Conservation (phyloP, 371 early-diverging fungal genomes). For the Mycotypha africana region DNA sequence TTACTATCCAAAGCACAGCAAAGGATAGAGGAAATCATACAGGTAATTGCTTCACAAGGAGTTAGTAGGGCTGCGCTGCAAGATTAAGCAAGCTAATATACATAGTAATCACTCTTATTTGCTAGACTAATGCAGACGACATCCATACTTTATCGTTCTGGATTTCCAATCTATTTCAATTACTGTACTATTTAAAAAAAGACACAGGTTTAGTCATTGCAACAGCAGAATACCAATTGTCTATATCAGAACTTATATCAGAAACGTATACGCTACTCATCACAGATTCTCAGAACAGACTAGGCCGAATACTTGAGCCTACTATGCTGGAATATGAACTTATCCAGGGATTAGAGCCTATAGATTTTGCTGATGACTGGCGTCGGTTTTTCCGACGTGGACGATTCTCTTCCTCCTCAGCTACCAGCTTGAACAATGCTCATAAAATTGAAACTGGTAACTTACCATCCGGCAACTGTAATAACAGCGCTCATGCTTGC, state of each 20-base stretch:
- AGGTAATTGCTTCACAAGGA: no score
- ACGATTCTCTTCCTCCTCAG: neutral
- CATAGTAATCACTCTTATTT: no score
- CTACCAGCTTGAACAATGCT: neutral
- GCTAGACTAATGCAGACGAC: slow-evolving; percentile 26
- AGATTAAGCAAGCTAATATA: no score
- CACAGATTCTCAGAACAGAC: slow-evolving; percentile 50
- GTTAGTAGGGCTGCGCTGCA: no score
- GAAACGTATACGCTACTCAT: slow-evolving; percentile 68
- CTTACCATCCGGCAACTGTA: neutral
- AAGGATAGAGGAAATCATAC: slow-evolving; percentile 51
- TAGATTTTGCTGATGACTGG: slow-evolving; percentile 66
- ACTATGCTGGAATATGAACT: slow-evolving; percentile 72
- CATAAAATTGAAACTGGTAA: neutral
- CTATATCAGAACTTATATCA: slow-evolving; percentile 67
- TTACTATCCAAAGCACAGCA: slow-evolving; percentile 57
- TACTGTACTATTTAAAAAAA: slow-evolving; percentile 79
- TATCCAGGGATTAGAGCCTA: slow-evolving; percentile 64
- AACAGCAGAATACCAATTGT: slow-evolving; percentile 61
- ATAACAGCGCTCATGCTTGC: neutral
- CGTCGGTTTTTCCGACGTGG: slow-evolving; percentile 20
- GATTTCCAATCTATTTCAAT: slow-evolving; percentile 77
- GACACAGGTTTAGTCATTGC: slow-evolving; percentile 65
- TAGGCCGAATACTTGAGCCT: slow-evolving; percentile 62
- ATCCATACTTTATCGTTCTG: slow-evolving; percentile 65